Conservation (phyloP, 768 basidiomycete species). For the Naganishia kalamii region DNA sequence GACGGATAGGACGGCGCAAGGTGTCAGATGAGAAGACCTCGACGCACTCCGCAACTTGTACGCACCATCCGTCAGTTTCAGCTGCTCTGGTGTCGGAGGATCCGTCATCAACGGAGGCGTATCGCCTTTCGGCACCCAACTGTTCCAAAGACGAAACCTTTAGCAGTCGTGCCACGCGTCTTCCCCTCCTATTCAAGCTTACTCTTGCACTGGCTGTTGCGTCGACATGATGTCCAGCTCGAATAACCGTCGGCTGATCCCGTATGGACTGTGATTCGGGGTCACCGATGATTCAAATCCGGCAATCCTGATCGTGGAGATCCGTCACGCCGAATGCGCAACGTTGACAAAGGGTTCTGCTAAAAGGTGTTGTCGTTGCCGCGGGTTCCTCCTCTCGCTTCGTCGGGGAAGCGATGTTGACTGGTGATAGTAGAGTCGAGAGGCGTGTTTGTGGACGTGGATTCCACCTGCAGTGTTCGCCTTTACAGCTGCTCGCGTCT, state of each 20-base stretch:
- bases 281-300: too few relatives aligned
- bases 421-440: too few relatives aligned
- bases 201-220: conserved; percentile 10
- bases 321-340: not conserved
- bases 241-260: not conserved
- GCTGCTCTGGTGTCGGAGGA: conserved; percentile 9
- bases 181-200: not conserved
- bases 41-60: too few relatives aligned
- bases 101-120: conserved; percentile 14
- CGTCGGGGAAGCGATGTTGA: too few relatives aligned
- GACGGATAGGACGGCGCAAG: not conserved
- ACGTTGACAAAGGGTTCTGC: not conserved
- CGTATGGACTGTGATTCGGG: not conserved
- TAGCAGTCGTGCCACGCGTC: not conserved
- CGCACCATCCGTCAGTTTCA: conserved; percentile 16
- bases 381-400: too few relatives aligned
- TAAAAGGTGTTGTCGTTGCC: not conserved
- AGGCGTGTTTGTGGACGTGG: too few relatives aligned
- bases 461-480: too few relatives aligned
- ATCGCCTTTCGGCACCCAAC: conserved; percentile 18
- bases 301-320: too few relatives aligned
- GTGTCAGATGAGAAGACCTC: not conserved
- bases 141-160: not conserved
- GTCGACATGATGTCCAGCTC: not conserved
- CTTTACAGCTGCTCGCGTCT: too few relatives aligned